phyloP scores from a whole-genome alignment of 108 stramenopile species.

The Cylindrotheca fusiformis region DNA sequence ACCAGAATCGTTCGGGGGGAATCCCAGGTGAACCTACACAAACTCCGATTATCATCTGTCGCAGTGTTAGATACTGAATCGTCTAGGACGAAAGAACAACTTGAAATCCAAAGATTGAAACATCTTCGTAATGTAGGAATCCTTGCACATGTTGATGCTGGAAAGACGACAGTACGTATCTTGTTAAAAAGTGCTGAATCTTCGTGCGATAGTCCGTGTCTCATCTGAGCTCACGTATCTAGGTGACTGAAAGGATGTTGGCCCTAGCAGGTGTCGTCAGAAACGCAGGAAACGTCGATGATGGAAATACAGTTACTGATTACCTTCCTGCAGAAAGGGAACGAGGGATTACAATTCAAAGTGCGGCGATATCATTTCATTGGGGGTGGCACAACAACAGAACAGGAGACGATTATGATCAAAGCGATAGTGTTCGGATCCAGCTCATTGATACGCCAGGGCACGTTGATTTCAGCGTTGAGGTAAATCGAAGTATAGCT shows the following conservation, averaged over 20 bases:
- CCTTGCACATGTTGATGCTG: constrained; percentile 99
- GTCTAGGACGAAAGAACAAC: background rate
- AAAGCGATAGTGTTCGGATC: constrained; percentile 44
- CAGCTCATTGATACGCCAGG: constrained; percentile 98
- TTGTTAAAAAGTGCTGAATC: too few species aligned
- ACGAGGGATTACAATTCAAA: constrained; percentile 98
- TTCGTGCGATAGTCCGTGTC: too few species aligned
- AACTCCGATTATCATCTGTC: too few species aligned
- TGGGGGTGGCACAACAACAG: constrained; percentile 84
- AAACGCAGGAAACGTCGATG: constrained; percentile 87
- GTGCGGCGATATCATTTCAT: constrained; percentile 90
- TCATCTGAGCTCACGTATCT: too few species aligned
- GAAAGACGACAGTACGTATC: constrained; percentile 99
- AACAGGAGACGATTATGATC: constrained; percentile 31
- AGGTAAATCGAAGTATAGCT: constrained; percentile 95
- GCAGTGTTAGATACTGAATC: too few species aligned
- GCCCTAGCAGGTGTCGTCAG: constrained; percentile 85
- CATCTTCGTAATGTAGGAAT: constrained; percentile 90
- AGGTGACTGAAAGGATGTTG: constrained; percentile 97
- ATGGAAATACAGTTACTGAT: constrained; percentile 96
- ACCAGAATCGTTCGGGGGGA: too few species aligned
- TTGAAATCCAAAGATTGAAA: constrained; percentile 48
- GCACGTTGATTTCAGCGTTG: constrained; percentile 98
- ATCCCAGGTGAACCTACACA: too few species aligned
- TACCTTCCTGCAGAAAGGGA: constrained; percentile 96